These are phyloP conservation scores for Fusarium coffeatum DNA, from an alignment of 2,329 filamentous ascomycete genomes.

Conservation along the genomic window DNA sequence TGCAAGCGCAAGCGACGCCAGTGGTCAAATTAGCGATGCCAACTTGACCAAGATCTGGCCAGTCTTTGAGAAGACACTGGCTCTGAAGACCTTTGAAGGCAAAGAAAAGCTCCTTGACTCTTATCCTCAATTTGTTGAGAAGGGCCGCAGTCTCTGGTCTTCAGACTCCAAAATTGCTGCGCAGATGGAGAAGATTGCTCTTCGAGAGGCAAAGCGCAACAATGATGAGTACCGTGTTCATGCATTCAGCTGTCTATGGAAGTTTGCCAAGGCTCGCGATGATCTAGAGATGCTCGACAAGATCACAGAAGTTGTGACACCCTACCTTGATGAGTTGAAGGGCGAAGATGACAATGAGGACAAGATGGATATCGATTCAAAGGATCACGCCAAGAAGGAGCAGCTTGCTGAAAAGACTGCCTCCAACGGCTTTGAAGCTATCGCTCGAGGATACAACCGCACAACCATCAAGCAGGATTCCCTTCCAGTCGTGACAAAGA, in stretches of 20 bases:
- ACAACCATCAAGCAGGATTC: constrained; percentile 54
- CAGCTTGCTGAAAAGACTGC: constrained; percentile 58
- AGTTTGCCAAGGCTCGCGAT: constrained; percentile 74
- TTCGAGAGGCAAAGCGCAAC: constrained; percentile 91
- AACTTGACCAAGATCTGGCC: constrained; percentile 81
- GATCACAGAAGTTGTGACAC: constrained; percentile 71
- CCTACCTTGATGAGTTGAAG: constrained; percentile 68
- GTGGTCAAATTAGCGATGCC: constrained; percentile 68
- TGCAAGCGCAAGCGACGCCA: constrained; percentile 66
- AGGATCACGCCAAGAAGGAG: constrained; percentile 48
- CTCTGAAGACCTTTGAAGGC: constrained; percentile 90
- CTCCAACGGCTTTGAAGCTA: constrained; percentile 62
- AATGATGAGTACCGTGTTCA: constrained; percentile 85
- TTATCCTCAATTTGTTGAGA: constrained; percentile 81
- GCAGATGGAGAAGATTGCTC: constrained; percentile 80
- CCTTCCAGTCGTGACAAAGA: constrained; percentile 52
- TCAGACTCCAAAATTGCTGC: constrained; percentile 64
- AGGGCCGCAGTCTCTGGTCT: constrained; percentile 69
- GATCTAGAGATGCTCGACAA: constrained; percentile 78
- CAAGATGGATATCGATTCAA: constrained; percentile 76
- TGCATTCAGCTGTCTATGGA: constrained; percentile 78
- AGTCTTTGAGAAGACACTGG: constrained; percentile 81
- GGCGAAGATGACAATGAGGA: constrained; percentile 70
- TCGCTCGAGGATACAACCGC: constrained; percentile 62
- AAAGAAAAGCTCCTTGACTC: constrained; percentile 87